These are phyloP conservation scores for Oldenlandia corymbosa DNA, from an alignment of 257 asterid species.

Conservation along the genomic window DNA sequence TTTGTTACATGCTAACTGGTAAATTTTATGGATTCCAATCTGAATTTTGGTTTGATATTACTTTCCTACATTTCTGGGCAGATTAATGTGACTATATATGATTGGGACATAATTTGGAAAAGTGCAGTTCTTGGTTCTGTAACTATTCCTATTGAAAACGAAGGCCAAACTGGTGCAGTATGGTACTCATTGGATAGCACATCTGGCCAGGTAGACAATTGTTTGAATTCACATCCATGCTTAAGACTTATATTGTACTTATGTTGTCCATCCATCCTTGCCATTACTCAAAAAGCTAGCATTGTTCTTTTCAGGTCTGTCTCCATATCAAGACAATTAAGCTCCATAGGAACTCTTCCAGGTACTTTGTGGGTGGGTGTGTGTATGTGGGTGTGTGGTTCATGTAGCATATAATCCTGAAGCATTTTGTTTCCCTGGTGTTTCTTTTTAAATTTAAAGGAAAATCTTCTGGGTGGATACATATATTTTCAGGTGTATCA, in stretches of 20 bases:
- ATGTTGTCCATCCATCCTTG: slow-evolving; percentile 1
- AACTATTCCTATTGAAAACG: slow-evolving; percentile 55
- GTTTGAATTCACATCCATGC: slow-evolving; percentile 1
- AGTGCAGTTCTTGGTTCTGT: slow-evolving; percentile 85
- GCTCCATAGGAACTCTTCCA: slow-evolving; percentile 42
- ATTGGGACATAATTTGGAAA: slow-evolving; percentile 90
- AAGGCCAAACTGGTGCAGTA: slow-evolving; percentile 70
- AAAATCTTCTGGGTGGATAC: not conserved
- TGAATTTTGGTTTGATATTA: slow-evolving; percentile 26
- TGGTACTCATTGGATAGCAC: slow-evolving; percentile 78
- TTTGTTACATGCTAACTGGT: not conserved
- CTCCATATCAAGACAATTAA: slow-evolving; percentile 65
- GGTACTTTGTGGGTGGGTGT: slow-evolving; percentile 30
- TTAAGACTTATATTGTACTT: not conserved
- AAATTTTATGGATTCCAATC: not conserved
- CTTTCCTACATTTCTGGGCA: slow-evolving; percentile 36
- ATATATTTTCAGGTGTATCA: not conserved
- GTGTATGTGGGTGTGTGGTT: not conserved
- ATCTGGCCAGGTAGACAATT: slow-evolving; percentile 73
- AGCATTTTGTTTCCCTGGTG: not conserved
- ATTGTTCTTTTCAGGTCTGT: slow-evolving; percentile 55
- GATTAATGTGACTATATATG: slow-evolving; percentile 76
- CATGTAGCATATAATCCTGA: not conserved
- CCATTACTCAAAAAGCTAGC: not conserved
- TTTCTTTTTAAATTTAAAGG: slow-evolving; percentile 2